phyloP scores from a whole-genome alignment of 2,329 filamentous ascomycete genomes.

The Microdochium paspali region DNA sequence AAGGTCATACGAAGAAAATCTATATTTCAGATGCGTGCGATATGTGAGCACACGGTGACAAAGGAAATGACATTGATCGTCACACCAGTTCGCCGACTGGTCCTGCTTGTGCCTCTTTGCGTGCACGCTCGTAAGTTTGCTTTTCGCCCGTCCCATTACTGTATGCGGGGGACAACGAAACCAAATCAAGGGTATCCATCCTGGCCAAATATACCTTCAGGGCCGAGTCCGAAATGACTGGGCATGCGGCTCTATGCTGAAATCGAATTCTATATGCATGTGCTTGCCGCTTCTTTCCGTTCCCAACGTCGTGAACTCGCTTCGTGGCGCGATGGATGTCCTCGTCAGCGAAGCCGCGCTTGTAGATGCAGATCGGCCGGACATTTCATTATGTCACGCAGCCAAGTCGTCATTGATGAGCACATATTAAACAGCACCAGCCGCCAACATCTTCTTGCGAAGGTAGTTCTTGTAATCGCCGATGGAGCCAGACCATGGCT shows the following conservation, averaged over 20 bases:
- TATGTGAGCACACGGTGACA: no score
- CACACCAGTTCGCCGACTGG: no score
- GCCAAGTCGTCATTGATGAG: not conserved
- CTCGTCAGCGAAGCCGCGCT: not conserved
- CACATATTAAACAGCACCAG: conserved; percentile 69
- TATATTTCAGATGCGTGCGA: no score
- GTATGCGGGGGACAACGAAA: not conserved
- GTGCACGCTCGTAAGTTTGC: not conserved
- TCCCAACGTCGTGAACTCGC: not conserved
- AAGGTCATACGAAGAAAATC: no score
- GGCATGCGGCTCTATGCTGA: not conserved
- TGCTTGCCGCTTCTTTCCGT: not conserved
- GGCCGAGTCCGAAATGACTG: not conserved
- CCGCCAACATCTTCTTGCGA: conserved; percentile 94
- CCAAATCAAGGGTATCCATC: not conserved
- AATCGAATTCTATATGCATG: not conserved
- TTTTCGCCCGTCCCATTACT: not conserved
- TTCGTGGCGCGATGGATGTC: not conserved
- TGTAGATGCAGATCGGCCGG: no score
- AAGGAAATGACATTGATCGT: no score
- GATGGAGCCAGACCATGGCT: conserved; percentile 80
- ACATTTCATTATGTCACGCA: no score
- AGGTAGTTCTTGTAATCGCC: conserved; percentile 97
- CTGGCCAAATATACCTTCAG: not conserved
- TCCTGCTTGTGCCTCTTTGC: not conserved